Percentiles rank a stretch among this genome's conserved stretches.
Conservation (phyloP, 1,284 basidiomycete species). For the Irpex sp. region DNA sequence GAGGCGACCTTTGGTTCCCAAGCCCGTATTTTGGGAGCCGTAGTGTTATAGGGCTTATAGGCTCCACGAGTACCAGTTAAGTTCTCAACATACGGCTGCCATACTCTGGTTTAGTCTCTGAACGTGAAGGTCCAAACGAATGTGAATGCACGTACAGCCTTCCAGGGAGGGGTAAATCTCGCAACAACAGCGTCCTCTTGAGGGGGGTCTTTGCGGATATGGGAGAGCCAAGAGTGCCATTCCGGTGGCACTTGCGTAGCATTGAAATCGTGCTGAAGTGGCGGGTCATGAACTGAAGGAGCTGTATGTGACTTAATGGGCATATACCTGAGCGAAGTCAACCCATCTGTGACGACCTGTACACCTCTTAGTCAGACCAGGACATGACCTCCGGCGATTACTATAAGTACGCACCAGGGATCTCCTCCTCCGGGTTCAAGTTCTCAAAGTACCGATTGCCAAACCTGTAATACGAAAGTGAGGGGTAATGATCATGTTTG, state of each 20-base stretch:
- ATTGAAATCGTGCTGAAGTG: conserved; percentile 74
- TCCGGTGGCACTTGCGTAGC: conserved; percentile 89
- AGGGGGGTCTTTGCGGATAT: conserved; percentile 84
- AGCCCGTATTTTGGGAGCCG: conserved; percentile 71
- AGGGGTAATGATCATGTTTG: background rate
- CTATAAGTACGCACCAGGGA: conserved; percentile 60
- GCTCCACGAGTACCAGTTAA: conserved; percentile 89
- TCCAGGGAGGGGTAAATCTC: conserved; percentile 72
- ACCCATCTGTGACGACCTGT: conserved; percentile 92
- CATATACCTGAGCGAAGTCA: conserved; percentile 77
- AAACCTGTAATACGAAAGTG: conserved; percentile 47
- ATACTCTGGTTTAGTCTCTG: background rate
- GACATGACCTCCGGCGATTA: background rate
- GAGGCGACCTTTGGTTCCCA: conserved; percentile 79
- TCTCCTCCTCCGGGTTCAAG: conserved; percentile 76
- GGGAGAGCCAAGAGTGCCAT: conserved; percentile 94
- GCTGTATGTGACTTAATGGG: background rate
- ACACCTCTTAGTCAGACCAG: background rate
- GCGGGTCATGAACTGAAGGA: background rate
- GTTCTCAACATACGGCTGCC: conserved; percentile 79
- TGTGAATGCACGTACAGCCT: conserved; percentile 57
- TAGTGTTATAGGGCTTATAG: conserved; percentile 87
- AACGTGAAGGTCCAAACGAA: background rate
- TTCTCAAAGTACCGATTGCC: conserved; percentile 94
- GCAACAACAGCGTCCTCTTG: conserved; percentile 71